phyloP scores from a whole-genome alignment of 306 rosid species.

The Albizia julibrissin region DNA sequence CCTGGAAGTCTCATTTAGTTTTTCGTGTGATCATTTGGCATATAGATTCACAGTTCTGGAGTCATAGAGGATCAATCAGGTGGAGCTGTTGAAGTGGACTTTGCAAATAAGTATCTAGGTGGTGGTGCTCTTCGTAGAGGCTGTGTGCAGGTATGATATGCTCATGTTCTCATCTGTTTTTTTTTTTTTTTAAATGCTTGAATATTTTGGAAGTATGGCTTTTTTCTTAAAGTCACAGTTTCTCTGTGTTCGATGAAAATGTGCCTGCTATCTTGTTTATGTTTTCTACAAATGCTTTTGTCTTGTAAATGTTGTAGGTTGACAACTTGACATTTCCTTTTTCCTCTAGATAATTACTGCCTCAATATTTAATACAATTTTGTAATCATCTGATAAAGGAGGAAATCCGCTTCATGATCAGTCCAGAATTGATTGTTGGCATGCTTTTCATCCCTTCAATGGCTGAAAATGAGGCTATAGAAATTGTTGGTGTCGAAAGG shows the following conservation, averaged over 20 bases:
- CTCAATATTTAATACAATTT: slow-evolving; percentile 22
- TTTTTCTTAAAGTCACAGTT: neutral
- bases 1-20: slow-evolving; percentile 15
- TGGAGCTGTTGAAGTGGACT: slow-evolving; percentile 88
- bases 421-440: slow-evolving; percentile 84
- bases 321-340: slow-evolving; percentile 21
- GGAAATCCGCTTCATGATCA: slow-evolving; percentile 93
- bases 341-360: neutral
- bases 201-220: neutral
- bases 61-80: slow-evolving; percentile 78
- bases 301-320: slow-evolving; percentile 13
- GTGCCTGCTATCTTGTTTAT: neutral
- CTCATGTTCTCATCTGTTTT: slow-evolving; percentile 5
- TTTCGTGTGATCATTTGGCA: slow-evolving; percentile 24
- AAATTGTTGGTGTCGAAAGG: slow-evolving; percentile 85
- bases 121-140: slow-evolving; percentile 88
- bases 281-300: slow-evolving; percentile 17
- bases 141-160: slow-evolving; percentile 79
- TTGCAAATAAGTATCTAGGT: slow-evolving; percentile 89
- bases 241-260: slow-evolving; percentile 17
- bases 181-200: slow-evolving; percentile 7
- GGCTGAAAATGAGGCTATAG: slow-evolving; percentile 90
- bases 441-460: slow-evolving; percentile 93
- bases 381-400: slow-evolving; percentile 55
- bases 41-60: slow-evolving; percentile 69